Evolutionary conservation across 208 protist genomes (phyloP), one percentile per base, ranked within the genome.

Genomic region (Crithidia expoeki): DNA sequence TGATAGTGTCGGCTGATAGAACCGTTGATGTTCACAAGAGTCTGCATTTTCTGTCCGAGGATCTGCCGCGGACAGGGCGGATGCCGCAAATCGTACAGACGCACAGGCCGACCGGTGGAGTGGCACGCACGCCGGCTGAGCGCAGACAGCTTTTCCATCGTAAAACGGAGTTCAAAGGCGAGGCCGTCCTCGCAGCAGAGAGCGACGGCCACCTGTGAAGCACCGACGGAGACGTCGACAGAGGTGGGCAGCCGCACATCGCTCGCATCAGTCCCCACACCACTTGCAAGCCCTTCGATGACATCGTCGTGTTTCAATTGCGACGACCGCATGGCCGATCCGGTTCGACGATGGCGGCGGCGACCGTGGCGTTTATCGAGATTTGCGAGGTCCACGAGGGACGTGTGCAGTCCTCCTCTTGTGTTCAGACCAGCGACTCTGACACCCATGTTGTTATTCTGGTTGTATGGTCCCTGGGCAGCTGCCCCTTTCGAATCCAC

Each of bases 161-260:
- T 50, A 60, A 94, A 84, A 38, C 81, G 74, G 28, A 94, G 73
- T n/a, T 93, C 81, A n/a, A 84, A 74, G 53, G 85, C 88, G 27
- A 81, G 74, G 28, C 91, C 91, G 44, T 94, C 91, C 65, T 96
- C 91, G 42, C 79, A 79, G 58, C 71, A 72, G 21, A 79, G 60
- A 0, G 80, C 80, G 40, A 94, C 75, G 25, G 85, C 70, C n/a
- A 85, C 44, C 23, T 76, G 66, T 28, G 59, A 55, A 25, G 32
- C 34, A 2, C 83, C 78, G 12, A 92, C 82, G 17, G 80, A 67
- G 11, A 96, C 86, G 60, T 94, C 91, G 6, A 94, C 67, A 1
- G 81, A 84, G 28, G 83, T 76, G 49, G 90, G 78, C 67, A 90
- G 71, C 23, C 67, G 76, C 46, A 84, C 53, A 49, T 57, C 59